Evolutionary conservation across 2,329 filamentous ascomycete genomes (phyloP), one percentile per base, ranked within the genome.

Genomic region (Colletotrichum aenigma): DNA sequence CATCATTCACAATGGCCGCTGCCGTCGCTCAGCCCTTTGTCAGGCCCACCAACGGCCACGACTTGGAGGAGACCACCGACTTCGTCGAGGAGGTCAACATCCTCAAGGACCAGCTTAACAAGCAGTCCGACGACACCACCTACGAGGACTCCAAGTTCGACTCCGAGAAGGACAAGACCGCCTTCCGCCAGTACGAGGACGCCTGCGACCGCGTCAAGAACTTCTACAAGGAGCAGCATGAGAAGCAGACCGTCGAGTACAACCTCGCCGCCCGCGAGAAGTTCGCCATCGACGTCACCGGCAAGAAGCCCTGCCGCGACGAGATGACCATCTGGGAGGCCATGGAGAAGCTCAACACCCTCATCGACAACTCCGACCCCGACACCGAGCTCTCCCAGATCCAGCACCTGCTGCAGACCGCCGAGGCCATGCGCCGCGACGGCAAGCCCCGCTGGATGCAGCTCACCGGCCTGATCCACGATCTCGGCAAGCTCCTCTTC

Each of bases 361-460:
- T 98, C 68, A 94, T 98, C 84, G 96, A 98, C 86, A 94, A 97
- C 85, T 96, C 93, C 24, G 96, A 98, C 87, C 96, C 96, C 2
- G 95, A 98, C 86, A 98, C 96, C 61, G 92, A 91, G 64, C 92
- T 98, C 77, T 94, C 92, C 32, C 96, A 98, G 87, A 97, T 98
- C 82, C 94, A 97, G 86, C 96, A 98, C 85, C 90, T 98, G 34
- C 91, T 98, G 18, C 96, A 98, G 84, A 93, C 94, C 21, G 96
- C 96, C 69, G 96, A 98, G 86, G 96, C 95, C 16, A 97, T 98
- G 82, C 94, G 95, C 34, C 92, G 94, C 65, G 96, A 98, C 83
- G 93, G 94, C 82, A 94, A 95, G 87, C 94, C 94, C 10, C 90
- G 93, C 78, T 96, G 94, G 94, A 95, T 96, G 93, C 93, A 95